phyloP scores from a whole-genome alignment of 2,329 filamentous ascomycete species.

The Nemania abortiva region DNA sequence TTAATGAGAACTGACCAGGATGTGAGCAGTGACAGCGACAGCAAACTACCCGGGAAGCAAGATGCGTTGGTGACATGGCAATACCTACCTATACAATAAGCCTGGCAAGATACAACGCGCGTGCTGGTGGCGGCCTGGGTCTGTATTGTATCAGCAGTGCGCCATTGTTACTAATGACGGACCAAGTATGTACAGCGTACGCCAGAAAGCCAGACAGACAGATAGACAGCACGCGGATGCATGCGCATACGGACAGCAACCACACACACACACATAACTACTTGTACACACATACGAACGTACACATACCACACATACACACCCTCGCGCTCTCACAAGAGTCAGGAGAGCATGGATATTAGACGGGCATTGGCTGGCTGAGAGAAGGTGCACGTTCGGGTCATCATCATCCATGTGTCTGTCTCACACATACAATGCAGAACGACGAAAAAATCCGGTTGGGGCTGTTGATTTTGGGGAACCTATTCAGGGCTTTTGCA shows the following conservation, averaged over 20 bases:
- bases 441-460: slow-evolving; percentile 27
- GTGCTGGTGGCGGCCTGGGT: slow-evolving; percentile 25
- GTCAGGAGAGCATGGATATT: slow-evolving; percentile 17
- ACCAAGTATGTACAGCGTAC: not conserved
- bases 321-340: not conserved
- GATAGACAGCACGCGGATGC: not conserved
- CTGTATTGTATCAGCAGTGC: slow-evolving; percentile 37
- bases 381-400: slow-evolving; percentile 23
- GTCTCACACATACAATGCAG: slow-evolving; percentile 31
- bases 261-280: not conserved
- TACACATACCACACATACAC: not conserved
- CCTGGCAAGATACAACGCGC: slow-evolving; percentile 22
- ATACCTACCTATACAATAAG: slow-evolving; percentile 1
- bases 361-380: slow-evolving; percentile 33
- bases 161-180: slow-evolving; percentile 34
- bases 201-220: not conserved
- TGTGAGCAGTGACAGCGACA: slow-evolving; percentile 4
- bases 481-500: slow-evolving; percentile 23
- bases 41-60: slow-evolving; percentile 6
- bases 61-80: slow-evolving; percentile 32
- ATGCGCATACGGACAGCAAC: too few relatives aligned
- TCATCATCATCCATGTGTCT: slow-evolving; percentile 24
- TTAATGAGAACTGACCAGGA: too few relatives aligned
- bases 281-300: not conserved
- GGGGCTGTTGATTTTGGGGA: slow-evolving; percentile 13